Percentiles rank a stretch among this genome's conserved stretches.
Conservation (phyloP, 2,329 filamentous ascomycete genomes). For the Fusarium stilboides region DNA sequence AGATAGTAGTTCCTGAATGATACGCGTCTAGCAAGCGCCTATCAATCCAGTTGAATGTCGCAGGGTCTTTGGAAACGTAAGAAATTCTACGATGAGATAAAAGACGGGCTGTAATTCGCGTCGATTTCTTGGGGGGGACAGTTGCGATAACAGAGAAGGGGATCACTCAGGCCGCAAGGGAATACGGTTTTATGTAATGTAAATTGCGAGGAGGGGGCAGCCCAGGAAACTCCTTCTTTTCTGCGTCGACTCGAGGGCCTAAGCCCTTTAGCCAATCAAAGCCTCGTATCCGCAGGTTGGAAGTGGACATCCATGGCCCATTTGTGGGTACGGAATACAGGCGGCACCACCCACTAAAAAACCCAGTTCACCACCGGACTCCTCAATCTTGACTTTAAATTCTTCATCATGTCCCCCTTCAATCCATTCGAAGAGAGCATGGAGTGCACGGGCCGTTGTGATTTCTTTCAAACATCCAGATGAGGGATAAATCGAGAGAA, state of each 20-base stretch:
- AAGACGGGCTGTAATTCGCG: constrained; percentile 51
- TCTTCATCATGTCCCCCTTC: constrained; percentile 16
- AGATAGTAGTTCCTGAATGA: constrained; percentile 34
- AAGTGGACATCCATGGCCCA: constrained; percentile 27
- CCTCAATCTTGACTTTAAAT: constrained; percentile 40
- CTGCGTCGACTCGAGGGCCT: constrained; percentile 38
- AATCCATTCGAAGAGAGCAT: constrained; percentile 1
- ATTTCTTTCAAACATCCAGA: constrained; percentile 25
- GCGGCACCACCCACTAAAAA: constrained; percentile 44
- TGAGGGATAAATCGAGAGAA: constrained; percentile 31
- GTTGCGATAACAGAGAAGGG: constrained; percentile 53
- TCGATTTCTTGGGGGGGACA: constrained; percentile 49
- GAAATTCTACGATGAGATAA: constrained; percentile 53
- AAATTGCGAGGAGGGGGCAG: constrained; percentile 53
- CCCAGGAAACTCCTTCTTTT: constrained; percentile 46
- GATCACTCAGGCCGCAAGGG: constrained; percentile 50
- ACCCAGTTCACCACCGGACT: constrained; percentile 42
- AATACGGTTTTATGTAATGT: constrained; percentile 58
- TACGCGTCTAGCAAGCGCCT: constrained; percentile 51
- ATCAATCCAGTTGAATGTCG: constrained; percentile 46
- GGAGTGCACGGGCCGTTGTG: constrained; percentile 29
- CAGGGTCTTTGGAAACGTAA: constrained; percentile 51
- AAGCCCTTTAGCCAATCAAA: constrained; percentile 43
- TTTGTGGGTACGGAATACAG: constrained; percentile 35
- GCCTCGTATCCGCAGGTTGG: not conserved